phyloP scores from a whole-genome alignment of 2,329 filamentous ascomycete species.

The Apiospora saccharicola region DNA sequence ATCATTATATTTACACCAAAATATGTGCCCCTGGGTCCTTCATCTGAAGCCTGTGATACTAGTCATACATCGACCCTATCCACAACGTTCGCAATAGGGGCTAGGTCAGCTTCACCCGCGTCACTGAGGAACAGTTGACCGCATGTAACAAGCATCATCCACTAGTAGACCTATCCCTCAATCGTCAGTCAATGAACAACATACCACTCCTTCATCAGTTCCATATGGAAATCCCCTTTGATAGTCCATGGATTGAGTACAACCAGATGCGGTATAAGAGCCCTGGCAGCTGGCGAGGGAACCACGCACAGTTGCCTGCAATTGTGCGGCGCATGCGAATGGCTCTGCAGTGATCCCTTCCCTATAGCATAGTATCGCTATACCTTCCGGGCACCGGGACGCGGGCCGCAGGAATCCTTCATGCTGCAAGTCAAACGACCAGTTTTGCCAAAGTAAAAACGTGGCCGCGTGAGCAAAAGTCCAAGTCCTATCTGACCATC shows the following conservation, averaged over 20 bases:
- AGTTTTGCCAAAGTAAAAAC: not conserved
- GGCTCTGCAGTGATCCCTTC: not conserved
- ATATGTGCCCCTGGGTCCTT: not conserved
- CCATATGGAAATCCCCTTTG: no score
- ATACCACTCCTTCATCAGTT: not conserved
- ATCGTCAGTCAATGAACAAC: not conserved
- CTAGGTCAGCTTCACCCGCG: no score
- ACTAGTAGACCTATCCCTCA: not conserved
- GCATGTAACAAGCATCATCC: not conserved
- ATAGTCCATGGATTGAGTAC: no score
- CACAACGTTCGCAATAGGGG: no score
- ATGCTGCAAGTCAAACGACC: conserved; percentile 8
- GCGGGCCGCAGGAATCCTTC: conserved; percentile 4
- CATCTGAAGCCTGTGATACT: not conserved
- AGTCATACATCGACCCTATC: not conserved
- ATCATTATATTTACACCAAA: not conserved
- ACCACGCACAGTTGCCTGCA: not conserved
- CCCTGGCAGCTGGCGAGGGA: not conserved
- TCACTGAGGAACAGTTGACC: no score
- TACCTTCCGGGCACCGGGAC: conserved; percentile 5
- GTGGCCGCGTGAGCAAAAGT: not conserved
- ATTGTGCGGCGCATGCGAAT: not conserved
- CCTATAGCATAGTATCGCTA: not conserved
- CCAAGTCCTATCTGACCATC: conserved; percentile 5
- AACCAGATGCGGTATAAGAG: not conserved